Evolutionary conservation across 1,284 basidiomycete genomes (phyloP), one percentile per base, ranked within the genome.

Genomic region (Tilletia caries): DNA sequence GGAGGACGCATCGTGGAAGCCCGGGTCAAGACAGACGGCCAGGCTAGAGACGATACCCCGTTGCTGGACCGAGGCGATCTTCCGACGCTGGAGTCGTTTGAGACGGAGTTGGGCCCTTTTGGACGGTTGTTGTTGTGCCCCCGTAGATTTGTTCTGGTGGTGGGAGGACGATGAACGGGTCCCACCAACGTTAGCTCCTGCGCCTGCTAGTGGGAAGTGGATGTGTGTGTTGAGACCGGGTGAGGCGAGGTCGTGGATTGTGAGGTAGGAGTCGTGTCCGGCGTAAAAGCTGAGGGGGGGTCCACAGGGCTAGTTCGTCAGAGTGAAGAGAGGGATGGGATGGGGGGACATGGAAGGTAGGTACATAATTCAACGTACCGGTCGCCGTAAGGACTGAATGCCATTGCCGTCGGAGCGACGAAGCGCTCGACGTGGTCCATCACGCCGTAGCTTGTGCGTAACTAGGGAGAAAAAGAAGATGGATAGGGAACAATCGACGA

Each of bases 371-470:
- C 3, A 4, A 37, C 67, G 12, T 25, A 68, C 67, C 76, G 74
- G 20, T 68, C 71, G n/a, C 76, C 71, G 27, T 77, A 74, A 2
- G 72, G 69, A 58, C 74, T 76, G 67, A 79, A 76, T 2, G 69
- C 74, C 23, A 79, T 66, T 27, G 73, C 69, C 32, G 75, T 73
- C 29, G 78, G 76, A 18, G 72, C 76, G 23, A 77, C 68, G 52
- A 75, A 79, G 23, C 71, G 70, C 65, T 79, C 78, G 60, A 76
- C 71, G 66, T 79, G 78, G 29, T 79, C 73, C 74, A 78, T 77
- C 68, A 79, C 71, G 8, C 75, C 73, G 65, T 79, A 79, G 46
- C 69, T 76, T 6, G 75, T 75, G 2, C 73, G 70, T 3, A 66
- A 66, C 23, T 66, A 37, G 8, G 3, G 68, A 68, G 23, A 18